Evolutionary conservation across 176 grass and related monocot genomes (phyloP), one percentile per base, ranked within the genome.

Genomic region (Poa annua): DNA sequence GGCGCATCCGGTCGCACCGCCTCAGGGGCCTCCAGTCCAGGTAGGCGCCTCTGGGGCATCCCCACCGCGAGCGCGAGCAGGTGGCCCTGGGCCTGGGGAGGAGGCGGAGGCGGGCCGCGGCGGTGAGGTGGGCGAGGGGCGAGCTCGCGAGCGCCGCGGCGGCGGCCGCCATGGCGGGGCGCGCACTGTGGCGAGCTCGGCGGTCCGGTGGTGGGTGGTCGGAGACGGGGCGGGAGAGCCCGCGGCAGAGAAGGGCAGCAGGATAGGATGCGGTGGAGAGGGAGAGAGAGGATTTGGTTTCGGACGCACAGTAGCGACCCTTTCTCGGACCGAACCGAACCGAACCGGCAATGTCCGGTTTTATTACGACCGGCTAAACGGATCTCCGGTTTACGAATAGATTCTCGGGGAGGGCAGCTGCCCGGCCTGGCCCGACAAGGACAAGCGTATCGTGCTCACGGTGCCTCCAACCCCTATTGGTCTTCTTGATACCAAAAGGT

Each of bases 101-200:
- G 39, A 86, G 6, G 49, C 83, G 88, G 36, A 87, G 75, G 29
- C 84, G 75, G 59, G 80, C 13, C 22, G 42, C 79, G 17, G 84
- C 42, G 21, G 84, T 61, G 76, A 90, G 84, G 32, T 86, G 57
- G 34, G 75, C 75, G 0, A 83, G 84, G 39, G 88, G 88, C 19
- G 84, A 75, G 88, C 75, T 86, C 84, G 84, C 84, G 12, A 86
- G 74, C 66, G 84, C 73, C 73, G 73, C 60, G 5, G 82, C 48
- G 19, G 79, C 87, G 10, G 76, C 76, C 25, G 81, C 84, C 88
- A 90, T 90, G 67, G 69, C 47, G 63, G 33, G 79, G 33, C 62
- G 47, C 26, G 45, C 67, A 24, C 68, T 24, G 50, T 8, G 75
- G 65, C 29, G 66, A 71, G 63, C 39, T 32, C 14, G 76, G 59